Base-by-base conservation (phyloP, 495 filamentous ascomycete species). In the Daldinia grandis region DNA sequence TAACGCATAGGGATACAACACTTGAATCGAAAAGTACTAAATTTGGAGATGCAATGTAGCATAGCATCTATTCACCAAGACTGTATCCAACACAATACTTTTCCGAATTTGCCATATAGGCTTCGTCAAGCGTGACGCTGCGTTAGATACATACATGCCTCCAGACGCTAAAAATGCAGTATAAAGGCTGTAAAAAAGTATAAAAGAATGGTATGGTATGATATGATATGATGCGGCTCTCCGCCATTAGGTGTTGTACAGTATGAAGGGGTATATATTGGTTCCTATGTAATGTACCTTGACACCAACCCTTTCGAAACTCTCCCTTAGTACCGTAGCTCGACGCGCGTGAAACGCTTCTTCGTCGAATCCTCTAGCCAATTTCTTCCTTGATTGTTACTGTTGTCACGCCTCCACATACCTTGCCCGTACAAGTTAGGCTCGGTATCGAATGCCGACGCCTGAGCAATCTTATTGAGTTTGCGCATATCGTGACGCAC, bases 301-400 rank as follows among this genome's bases (percentile, higher is more conserved):
- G 60, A 70, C 28, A 59, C 30, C 24, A 38, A 21, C 44, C 33
- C 44, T 47, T 12, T 35, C 33, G 7, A 64, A 28, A 58, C 49
- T 17, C 38, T 44, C 53, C 8, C 56, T 63, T 64, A 76, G 35
- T 77, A 77, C 21, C 73, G 60, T n/a, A 77, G 33, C 47, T 76
- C 75, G 35, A 77, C 54, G 56, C 73, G 69, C 44, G 58, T 38
- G 44, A 76, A 74, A 15, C 68, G 68, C 59, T 74, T 76, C 31
- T 74, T 72, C 58, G 55, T 75, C 31, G 70, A 68, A 50, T 72
- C 70, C 5, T 74, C 73, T 5, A 77, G 31, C 75, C 75, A 76
- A 28, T 77, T 66, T 33, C 72, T 73, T 10, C 63, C 55, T 19
- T 65, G 58, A 8, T n/a, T 6, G 5, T 5, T 42, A n/a, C 10